Conservation (phyloP, 2,329 filamentous ascomycete genomes). For the Pyricularia grisea region DNA sequence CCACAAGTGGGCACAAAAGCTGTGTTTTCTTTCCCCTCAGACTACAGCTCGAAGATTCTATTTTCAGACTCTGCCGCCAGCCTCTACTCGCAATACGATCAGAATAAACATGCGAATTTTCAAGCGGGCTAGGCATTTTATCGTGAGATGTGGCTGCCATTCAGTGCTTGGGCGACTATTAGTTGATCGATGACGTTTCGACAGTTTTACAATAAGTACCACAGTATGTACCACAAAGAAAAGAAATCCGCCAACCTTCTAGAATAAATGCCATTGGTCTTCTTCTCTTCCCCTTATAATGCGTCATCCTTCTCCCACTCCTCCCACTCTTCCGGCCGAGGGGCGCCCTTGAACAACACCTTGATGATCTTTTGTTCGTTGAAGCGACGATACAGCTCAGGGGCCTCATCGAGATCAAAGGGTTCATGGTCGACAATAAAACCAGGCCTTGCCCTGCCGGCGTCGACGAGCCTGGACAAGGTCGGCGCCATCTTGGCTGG, state of each 20-base stretch:
- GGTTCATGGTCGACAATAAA: slow-evolving; percentile 18
- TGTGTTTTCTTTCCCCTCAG: neutral
- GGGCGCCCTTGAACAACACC: slow-evolving; percentile 9
- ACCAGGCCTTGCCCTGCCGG: slow-evolving; percentile 15
- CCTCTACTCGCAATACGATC: too few relatives aligned
- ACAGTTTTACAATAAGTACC: too few relatives aligned
- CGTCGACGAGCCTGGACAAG: slow-evolving; percentile 16
- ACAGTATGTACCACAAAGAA: too few relatives aligned
- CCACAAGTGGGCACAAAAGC: neutral
- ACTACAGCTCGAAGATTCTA: too few relatives aligned
- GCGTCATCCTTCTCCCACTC: neutral
- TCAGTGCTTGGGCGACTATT: too few relatives aligned
- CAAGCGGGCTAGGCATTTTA: too few relatives aligned
- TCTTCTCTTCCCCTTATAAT: neutral
- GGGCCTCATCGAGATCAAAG: slow-evolving; percentile 17
- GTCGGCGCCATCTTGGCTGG: slow-evolving; percentile 8
- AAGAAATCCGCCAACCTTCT: too few relatives aligned
- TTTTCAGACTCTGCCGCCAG: too few relatives aligned
- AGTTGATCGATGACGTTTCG: too few relatives aligned
- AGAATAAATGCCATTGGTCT: neutral
- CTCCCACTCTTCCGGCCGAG: slow-evolving; percentile 1
- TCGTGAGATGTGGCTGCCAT: too few relatives aligned
- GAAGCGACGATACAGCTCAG: slow-evolving; percentile 16
- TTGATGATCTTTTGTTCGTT: slow-evolving; percentile 15
- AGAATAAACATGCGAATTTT: too few relatives aligned